Evolutionary conservation across 148 eudicot genomes (phyloP).

Genomic region (Oxyria digyna): DNA sequence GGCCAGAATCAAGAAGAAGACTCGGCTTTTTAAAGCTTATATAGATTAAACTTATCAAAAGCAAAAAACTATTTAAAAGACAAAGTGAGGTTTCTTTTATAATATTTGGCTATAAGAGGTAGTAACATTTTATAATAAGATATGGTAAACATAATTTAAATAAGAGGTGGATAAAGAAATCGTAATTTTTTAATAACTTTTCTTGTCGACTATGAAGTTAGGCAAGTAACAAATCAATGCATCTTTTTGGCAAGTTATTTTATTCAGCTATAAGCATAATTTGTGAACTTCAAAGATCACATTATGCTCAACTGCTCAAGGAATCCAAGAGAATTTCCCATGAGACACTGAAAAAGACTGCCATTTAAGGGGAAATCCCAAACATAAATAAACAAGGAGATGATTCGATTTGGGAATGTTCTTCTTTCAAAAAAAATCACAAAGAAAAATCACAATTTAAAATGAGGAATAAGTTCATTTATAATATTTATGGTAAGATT

Average conservation of each 20-base stretch:
- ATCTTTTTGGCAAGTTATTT: not conserved
- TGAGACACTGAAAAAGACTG: not conserved
- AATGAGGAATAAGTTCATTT: not conserved
- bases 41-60: too few species aligned
- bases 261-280: not conserved
- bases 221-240: not conserved
- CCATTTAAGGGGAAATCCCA: not conserved
- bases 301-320: not conserved
- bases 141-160: not conserved
- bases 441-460: too few species aligned
- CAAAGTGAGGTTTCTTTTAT: too few species aligned
- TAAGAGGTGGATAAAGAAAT: not conserved
- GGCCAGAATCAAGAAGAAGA: too few species aligned
- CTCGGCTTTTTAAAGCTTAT: too few species aligned
- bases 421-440: too few species aligned
- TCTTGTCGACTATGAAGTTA: not conserved
- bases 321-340: conserved; percentile 4
- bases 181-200: not conserved
- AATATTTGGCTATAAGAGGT: too few species aligned
- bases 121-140: too few species aligned
- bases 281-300: not conserved
- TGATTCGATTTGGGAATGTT: not conserved
- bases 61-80: too few species aligned
- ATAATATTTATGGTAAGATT: too few species aligned
- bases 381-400: not conserved